phyloP scores from a whole-genome alignment of 176 grass and related monocot genomes.

The Oryza australiensis region DNA sequence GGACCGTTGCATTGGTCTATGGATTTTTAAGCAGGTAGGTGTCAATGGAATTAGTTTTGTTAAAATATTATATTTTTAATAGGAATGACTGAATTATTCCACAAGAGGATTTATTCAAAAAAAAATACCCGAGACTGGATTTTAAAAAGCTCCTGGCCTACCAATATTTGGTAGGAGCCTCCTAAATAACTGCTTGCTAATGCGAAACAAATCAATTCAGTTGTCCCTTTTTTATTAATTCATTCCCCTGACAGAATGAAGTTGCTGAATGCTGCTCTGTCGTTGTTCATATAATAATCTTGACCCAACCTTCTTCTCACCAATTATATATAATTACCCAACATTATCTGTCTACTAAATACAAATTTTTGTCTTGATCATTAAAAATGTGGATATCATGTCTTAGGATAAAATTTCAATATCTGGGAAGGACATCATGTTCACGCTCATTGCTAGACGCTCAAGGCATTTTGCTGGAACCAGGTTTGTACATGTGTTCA shows the following conservation, averaged over 20 bases:
- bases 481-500: conserved; percentile 50
- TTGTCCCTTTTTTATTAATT: conserved; percentile 9
- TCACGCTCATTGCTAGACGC: conserved; percentile 90
- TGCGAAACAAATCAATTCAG: not conserved
- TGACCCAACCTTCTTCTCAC: not conserved
- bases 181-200: not conserved
- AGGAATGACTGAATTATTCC: not conserved
- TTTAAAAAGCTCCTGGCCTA: not conserved
- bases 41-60: conserved; percentile 16
- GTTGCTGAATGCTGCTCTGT: not conserved
- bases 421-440: conserved; percentile 69
- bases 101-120: not conserved
- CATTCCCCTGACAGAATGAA: conserved; percentile 4
- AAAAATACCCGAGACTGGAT: not conserved
- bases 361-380: not conserved
- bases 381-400: conserved; percentile 12
- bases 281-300: not conserved
- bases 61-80: conserved; percentile 11
- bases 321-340: not conserved
- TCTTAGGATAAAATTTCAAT: conserved; percentile 78
- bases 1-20: conserved; percentile 86
- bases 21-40: conserved; percentile 95
- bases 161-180: not conserved
- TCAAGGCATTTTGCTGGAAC: conserved; percentile 93
- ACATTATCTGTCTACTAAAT: not conserved